A percentile compares a stretch with the other conserved stretches of the same genome.
Conservation (phyloP, 768 basidiomycete genomes). For the Boletus sensibilis region DNA sequence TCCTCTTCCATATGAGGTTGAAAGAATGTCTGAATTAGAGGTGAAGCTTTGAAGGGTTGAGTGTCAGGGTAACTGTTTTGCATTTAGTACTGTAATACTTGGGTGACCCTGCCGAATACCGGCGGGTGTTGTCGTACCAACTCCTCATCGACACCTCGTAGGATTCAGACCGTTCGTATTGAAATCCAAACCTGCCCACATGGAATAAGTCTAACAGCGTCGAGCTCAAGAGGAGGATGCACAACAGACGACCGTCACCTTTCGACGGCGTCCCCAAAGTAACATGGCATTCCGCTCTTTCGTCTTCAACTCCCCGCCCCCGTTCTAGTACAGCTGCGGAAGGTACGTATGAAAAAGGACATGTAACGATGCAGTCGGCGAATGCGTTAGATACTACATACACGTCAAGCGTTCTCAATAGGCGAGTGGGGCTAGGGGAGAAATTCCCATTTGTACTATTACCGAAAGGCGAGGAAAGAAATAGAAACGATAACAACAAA, state of each 20-base stretch:
- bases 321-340: slow-evolving; percentile 17
- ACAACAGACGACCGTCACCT: slow-evolving; percentile 2
- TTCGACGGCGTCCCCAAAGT: slow-evolving; percentile 6
- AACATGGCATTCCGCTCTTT: slow-evolving; percentile 14
- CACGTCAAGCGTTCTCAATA: slow-evolving; percentile 15
- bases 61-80: no score
- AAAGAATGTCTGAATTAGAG: no score
- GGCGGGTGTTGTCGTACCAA: no score
- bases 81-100: no score
- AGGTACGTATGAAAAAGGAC: slow-evolving; percentile 13
- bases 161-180: no score
- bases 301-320: not conserved
- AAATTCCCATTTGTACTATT: slow-evolving; percentile 13
- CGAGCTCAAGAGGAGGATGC: not conserved
- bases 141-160: no score
- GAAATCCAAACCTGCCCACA: no score
- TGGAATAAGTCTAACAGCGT: no score
- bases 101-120: not conserved
- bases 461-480: slow-evolving; percentile 1
- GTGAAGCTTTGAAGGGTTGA: no score
- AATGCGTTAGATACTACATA: slow-evolving; percentile 24
- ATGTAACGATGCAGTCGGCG: slow-evolving; percentile 7
- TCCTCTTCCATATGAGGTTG: no score
- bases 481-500: slow-evolving; percentile 21
- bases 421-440: slow-evolving; percentile 5